Base-by-base conservation (phyloP, 345 rosid genomes). In the Euphorbia pulcherrima region DNA sequence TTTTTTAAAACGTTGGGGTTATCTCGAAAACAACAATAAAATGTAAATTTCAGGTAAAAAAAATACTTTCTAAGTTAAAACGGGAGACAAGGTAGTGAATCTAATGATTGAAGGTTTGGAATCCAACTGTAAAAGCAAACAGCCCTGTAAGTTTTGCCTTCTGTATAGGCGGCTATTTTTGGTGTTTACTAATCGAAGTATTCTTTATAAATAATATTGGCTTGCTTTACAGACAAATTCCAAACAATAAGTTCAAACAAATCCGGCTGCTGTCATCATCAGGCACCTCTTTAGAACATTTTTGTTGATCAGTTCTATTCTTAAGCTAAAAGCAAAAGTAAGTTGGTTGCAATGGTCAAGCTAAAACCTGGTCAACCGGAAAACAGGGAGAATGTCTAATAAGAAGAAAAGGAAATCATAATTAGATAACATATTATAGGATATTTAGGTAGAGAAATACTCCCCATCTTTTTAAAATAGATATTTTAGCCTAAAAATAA, bases 371-470 rank as follows among this genome's bases (percentile, higher is more conserved):
- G 9, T 24, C 1, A 64, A 20, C 37, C 71, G 29, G 58, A 62
- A 61, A 65, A 46, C 60, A 10, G 35, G 74, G 64, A 57, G 47
- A 78, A 72, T 53, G 70, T 18, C 69, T 20, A 9, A 6, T 63
- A 2, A 20, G 23, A 5, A 10, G 35, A 33, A 28, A 41, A 37
- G 50, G 39, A 18, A 67, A 30, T 33, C 3, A 8, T 33, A 21
- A 30, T 16, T 0, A 39, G 4, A 8, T 2, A 17, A 21, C n/a
- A 11, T 51, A 20, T 51, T 11, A 44, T 44, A 44, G 37, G 7
- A 33, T 33, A 33, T 33, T 14, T 44, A 11, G 48, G 48, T 8
- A 44, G 48, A 44, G 48, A 51, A 51, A 51, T 7, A 8, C 28
- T 14, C n/a, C 2, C n/a, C n/a, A n/a, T n/a, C n/a, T n/a, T n/a